Conservation (phyloP, 2,329 filamentous ascomycete genomes). For the Davidsoniella australis region DNA sequence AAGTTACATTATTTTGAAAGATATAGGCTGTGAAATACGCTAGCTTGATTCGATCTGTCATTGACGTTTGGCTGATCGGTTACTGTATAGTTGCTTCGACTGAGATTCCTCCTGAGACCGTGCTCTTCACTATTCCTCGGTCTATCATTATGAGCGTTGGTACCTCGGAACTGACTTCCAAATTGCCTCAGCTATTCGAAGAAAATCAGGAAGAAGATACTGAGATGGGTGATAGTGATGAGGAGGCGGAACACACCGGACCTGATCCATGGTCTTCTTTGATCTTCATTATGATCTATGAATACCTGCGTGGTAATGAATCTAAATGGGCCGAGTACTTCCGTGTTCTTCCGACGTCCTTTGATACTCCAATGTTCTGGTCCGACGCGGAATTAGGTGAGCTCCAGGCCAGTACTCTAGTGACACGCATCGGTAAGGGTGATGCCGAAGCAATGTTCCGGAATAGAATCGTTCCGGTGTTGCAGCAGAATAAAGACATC, state of each 20-base stretch:
- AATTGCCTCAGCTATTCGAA: slow-evolving; percentile 37
- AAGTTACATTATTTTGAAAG: slow-evolving; percentile 14
- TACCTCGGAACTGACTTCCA: slow-evolving; percentile 49
- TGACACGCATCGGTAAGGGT: slow-evolving; percentile 57
- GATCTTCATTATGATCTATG: slow-evolving; percentile 69
- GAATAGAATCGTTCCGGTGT: slow-evolving; percentile 31
- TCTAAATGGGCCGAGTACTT: slow-evolving; percentile 70
- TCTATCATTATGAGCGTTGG: slow-evolving; percentile 51
- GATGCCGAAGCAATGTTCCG: slow-evolving; percentile 55
- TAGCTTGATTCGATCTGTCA: no score
- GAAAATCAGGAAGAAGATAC: slow-evolving; percentile 17
- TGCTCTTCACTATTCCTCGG: slow-evolving; percentile 66
- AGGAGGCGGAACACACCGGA: slow-evolving; percentile 20
- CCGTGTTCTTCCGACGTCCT: slow-evolving; percentile 49
- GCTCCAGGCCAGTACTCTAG: slow-evolving; percentile 62
- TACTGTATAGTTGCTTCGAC: slow-evolving; percentile 42
- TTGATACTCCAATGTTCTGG: slow-evolving; percentile 91
- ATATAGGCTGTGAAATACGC: no score
- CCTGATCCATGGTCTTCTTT: slow-evolving; percentile 38
- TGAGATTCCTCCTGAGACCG: slow-evolving; percentile 56
- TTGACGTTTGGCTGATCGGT: neutral
- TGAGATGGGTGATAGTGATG: slow-evolving; percentile 19
- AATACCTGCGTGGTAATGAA: slow-evolving; percentile 37
- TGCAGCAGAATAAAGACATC: slow-evolving; percentile 27
- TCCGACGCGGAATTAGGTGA: slow-evolving; percentile 47